These are phyloP conservation scores for Fusarium stilboides DNA, from an alignment of 2,329 filamentous ascomycete species.

Conservation along the genomic window DNA sequence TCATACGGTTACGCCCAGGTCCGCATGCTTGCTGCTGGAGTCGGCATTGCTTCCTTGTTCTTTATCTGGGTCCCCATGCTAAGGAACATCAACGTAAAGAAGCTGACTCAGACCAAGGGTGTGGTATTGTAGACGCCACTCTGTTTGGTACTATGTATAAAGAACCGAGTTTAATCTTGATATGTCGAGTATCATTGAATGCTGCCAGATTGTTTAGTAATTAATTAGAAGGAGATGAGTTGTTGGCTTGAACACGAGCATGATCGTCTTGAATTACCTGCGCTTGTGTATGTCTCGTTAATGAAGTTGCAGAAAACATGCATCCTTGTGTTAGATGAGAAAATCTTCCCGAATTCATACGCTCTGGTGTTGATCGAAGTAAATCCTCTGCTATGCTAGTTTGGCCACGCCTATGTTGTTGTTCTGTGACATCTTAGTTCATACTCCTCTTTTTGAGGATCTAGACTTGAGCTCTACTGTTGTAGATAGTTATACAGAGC, in stretches of 20 bases:
- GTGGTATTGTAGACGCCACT: constrained; percentile 44
- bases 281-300: too few species aligned
- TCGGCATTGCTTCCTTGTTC: constrained; percentile 49
- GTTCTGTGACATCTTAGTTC: too few species aligned
- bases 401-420: too few species aligned
- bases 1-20: constrained; percentile 65
- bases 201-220: constrained; percentile 2
- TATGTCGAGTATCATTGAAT: background rate
- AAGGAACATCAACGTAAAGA: constrained; percentile 52
- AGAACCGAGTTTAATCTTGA: constrained; percentile 1
- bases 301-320: too few species aligned
- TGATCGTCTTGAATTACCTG: background rate
- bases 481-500: too few species aligned
- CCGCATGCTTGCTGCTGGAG: constrained; percentile 57
- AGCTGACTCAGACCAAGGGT: constrained; percentile 53
- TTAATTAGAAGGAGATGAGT: constrained; percentile 6
- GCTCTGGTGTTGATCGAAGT: too few species aligned
- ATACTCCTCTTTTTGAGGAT: too few species aligned
- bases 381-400: too few species aligned
- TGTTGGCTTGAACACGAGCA: background rate
- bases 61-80: constrained; percentile 52
- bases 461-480: too few species aligned
- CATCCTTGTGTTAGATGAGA: too few species aligned
- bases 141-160: background rate
- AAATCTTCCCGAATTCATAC: too few species aligned